Conservation (phyloP, 768 basidiomycete genomes). For the Boletus fagicola region DNA sequence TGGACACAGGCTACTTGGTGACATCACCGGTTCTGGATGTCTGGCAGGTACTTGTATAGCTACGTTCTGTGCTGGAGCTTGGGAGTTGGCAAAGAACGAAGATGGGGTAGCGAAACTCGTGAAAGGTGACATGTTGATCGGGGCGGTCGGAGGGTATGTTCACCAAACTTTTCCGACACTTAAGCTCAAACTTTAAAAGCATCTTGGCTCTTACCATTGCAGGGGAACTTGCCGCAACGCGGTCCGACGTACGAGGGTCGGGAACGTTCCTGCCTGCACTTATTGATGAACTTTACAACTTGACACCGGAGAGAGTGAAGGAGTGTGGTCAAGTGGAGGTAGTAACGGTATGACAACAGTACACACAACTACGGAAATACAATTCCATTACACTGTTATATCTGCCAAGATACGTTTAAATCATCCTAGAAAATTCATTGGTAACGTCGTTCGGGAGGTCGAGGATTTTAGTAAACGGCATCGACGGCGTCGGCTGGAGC, state of each 20-base stretch:
- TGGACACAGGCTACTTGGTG: conserved; percentile 68
- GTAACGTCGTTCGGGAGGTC: conserved; percentile 20
- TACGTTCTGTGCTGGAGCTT: conserved; percentile 74
- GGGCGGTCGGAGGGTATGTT: conserved; percentile 72
- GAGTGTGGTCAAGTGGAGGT: conserved; percentile 31
- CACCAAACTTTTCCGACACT: background rate
- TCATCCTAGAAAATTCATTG: background rate
- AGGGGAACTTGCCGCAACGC: conserved; percentile 53
- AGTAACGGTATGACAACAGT: background rate
- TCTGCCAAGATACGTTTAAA: background rate
- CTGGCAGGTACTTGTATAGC: conserved; percentile 77
- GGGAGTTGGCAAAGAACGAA: conserved; percentile 31
- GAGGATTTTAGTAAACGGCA: conserved; percentile 76
- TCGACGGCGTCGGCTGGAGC: conserved; percentile 82
- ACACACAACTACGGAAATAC: background rate
- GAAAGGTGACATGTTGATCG: conserved; percentile 75
- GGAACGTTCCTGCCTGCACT: conserved; percentile 65
- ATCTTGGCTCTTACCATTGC: conserved; percentile 60
- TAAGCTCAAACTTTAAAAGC: conserved; percentile 30
- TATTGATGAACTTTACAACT: conserved; percentile 56
- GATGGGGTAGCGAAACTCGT: conserved; percentile 47
- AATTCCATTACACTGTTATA: background rate
- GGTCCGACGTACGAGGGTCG: conserved; percentile 55
- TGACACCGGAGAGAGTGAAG: conserved; percentile 39
- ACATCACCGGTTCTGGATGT: conserved; percentile 91